Percentiles rank a stretch among this genome's conserved stretches.
These are phyloP conservation scores for Metarhizium anisopliae DNA, from an alignment of 2,329 filamentous ascomycete species.

Conservation along the genomic window DNA sequence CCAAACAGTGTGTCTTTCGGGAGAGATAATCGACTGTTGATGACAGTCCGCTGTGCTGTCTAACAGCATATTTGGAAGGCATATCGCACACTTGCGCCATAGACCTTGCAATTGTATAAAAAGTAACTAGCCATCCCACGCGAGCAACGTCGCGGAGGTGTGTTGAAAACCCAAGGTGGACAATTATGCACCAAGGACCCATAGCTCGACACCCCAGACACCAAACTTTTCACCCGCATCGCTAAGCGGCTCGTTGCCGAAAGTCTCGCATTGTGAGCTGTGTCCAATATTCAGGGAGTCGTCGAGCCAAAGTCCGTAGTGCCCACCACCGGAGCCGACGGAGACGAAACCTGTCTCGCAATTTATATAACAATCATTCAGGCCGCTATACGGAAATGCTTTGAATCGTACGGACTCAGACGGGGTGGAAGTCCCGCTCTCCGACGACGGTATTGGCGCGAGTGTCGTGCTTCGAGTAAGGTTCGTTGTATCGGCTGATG, in stretches of 20 bases:
- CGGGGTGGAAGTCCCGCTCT: constrained; percentile 15
- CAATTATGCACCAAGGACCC: constrained; percentile 63
- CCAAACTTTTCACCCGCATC: constrained; percentile 91
- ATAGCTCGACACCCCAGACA: constrained; percentile 83
- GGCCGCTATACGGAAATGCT: constrained; percentile 89
- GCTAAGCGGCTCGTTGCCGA: constrained; percentile 88
- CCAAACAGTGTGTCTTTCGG: background rate
- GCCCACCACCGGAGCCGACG: constrained; percentile 79
- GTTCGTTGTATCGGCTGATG: constrained; percentile 41
- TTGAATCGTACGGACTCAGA: constrained; percentile 85
- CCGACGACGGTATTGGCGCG: constrained; percentile 14
- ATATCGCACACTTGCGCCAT: background rate
- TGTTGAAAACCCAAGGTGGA: background rate
- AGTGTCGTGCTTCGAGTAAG: constrained; percentile 32
- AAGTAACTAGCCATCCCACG: background rate
- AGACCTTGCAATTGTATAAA: background rate
- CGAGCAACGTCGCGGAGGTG: background rate
- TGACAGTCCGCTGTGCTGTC: background rate
- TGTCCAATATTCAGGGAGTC: constrained; percentile 76
- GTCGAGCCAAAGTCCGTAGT: constrained; percentile 90
- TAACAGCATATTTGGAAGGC: background rate
- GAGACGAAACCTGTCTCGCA: constrained; percentile 81
- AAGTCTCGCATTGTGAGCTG: constrained; percentile 77
- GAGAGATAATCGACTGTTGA: background rate
- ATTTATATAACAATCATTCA: constrained; percentile 95